Base-by-base conservation (phyloP, 2,329 filamentous ascomycete species). In the Diaporthe velutina region DNA sequence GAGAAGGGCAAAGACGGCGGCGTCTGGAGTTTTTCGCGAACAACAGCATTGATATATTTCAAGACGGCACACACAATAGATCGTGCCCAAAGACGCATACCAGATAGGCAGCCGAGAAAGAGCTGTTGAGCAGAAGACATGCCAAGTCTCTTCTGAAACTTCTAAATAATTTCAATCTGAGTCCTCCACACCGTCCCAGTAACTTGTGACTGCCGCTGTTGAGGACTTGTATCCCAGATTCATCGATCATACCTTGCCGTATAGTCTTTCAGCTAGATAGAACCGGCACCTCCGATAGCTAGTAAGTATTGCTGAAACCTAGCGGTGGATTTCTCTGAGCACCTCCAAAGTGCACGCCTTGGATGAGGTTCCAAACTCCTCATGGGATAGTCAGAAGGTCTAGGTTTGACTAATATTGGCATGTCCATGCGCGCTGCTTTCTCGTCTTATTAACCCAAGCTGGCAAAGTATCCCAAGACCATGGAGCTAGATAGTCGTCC, bases 401-500 rank as follows among this genome's bases (percentile, higher is more conserved):
- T 35, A 52, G 22, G 30, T 28, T 9, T 48, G 30, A 5, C 30
- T 38, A 10, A 25, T 52, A 40, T 12, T 30, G 48, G 64, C 33
- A 72, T 25, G 70, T 45, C 45, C 57, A 72, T 54, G 57, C 70
- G 48, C 45, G 25, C 15, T 54, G 42, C 10, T 25, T 52, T 64
- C 57, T 54, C 33, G 5, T 17, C 64, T 54, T 66, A 54, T 42
- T 64, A 42, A 58, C 70, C 40, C 45, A 64, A 64, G 45, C 45
- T 64, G 70, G 57, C 45, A 54, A 45, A 28, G 38, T 13, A 42
- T 38, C n/a, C 70, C 38, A 72, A 64, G 70, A 64, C 38, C 58
- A 30, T 64, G 45, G 50, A 55, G 45, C 35, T 50, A 72, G 57
- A 72, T 35, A 64, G 45, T 45, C 25, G 25, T 28, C 25, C 33